phyloP scores from a whole-genome alignment of 352 stramenopile species.

The Phytophthora ohioensis region DNA sequence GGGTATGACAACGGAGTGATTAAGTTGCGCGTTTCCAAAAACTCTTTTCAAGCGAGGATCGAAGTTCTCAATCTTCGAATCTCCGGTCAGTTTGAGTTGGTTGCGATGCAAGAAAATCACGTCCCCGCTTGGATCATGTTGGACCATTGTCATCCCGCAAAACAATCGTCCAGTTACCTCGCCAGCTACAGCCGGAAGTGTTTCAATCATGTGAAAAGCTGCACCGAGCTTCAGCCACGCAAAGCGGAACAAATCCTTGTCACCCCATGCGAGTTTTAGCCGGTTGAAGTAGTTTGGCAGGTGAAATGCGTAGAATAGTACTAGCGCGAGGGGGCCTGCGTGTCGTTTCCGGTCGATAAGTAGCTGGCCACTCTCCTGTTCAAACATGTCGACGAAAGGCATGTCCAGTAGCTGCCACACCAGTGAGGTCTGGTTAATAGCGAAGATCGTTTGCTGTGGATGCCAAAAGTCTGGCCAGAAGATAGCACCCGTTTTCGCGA shows the following conservation, averaged over 20 bases:
- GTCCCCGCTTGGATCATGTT: constrained; percentile 42
- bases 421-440: constrained; percentile 29
- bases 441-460: constrained; percentile 31
- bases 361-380: constrained; percentile 71
- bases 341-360: constrained; percentile 53
- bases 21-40: constrained; percentile 2
- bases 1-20: not conserved
- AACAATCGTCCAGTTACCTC: constrained; percentile 37
- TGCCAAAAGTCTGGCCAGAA: constrained; percentile 40
- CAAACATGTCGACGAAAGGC: constrained; percentile 65
- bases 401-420: constrained; percentile 58
- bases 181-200: constrained; percentile 47
- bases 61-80: constrained; percentile 3
- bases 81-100: constrained; percentile 48
- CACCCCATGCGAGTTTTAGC: constrained; percentile 52
- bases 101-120: constrained; percentile 67
- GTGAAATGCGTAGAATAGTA: constrained; percentile 54
- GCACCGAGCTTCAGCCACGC: constrained; percentile 59
- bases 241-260: constrained; percentile 71
- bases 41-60: constrained; percentile 19
- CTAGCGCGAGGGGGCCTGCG: constrained; percentile 33
- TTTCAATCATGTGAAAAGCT: constrained; percentile 65
- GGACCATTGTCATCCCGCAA: constrained; percentile 62
- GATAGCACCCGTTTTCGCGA: constrained; percentile 25
- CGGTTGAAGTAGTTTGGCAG: constrained; percentile 45